Evolutionary conservation across 2,329 filamentous ascomycete species (phyloP).

Genomic region (Diaporthe destruens): DNA sequence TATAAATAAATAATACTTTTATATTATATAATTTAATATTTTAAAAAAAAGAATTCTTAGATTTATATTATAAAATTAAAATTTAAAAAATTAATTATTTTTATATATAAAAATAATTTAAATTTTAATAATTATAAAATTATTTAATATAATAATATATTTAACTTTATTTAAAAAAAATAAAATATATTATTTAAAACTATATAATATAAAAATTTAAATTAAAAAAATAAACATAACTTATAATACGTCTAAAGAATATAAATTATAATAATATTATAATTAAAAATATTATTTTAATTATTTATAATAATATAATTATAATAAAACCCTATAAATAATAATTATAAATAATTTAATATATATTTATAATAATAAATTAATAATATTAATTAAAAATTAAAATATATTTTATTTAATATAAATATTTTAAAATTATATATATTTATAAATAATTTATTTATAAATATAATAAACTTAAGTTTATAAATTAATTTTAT

Average conservation of each 20-base stretch:
- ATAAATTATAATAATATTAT: background rate
- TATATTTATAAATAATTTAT: too few species aligned
- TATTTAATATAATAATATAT: background rate
- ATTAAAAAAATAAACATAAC: background rate
- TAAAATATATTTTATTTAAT: too few species aligned
- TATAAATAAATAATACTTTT: background rate
- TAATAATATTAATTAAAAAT: too few species aligned
- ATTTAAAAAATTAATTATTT: background rate
- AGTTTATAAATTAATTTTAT: too few species aligned
- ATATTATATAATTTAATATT: background rate
- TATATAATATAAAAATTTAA: background rate
- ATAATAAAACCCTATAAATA: too few species aligned
- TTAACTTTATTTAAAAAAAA: background rate
- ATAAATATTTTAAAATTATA: too few species aligned
- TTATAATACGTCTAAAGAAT: background rate
- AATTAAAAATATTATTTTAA: background rate
- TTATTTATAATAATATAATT: background rate
- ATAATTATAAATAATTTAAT: too few species aligned
- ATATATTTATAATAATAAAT: too few species aligned
- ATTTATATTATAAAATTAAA: background rate
- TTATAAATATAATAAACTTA: too few species aligned
- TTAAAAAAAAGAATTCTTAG: background rate
- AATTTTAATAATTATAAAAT: background rate
- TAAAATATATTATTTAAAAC: background rate
- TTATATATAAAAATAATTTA: background rate